Percentiles rank a stretch among this genome's conserved stretches.
These are phyloP conservation scores for Hypoxylon crocopeplum DNA, from an alignment of 495 filamentous ascomycete genomes.

Conservation along the genomic window DNA sequence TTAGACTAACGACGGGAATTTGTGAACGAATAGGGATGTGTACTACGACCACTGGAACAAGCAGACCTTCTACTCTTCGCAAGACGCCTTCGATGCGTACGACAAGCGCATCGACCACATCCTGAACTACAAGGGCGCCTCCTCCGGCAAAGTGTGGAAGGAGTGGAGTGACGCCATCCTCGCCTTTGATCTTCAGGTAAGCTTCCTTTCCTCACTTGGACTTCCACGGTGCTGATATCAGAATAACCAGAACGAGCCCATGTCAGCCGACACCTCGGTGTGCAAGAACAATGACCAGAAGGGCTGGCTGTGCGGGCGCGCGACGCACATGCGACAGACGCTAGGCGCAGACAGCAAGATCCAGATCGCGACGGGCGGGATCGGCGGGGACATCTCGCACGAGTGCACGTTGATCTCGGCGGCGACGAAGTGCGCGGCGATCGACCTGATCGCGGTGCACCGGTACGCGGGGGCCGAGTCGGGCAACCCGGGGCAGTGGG, in stretches of 20 bases:
- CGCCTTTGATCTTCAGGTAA: slow-evolving; percentile 45
- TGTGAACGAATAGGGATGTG: slow-evolving; percentile 29
- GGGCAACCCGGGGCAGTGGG: slow-evolving; percentile 26
- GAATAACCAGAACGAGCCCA: slow-evolving; percentile 51
- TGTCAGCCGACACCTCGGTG: slow-evolving; percentile 31
- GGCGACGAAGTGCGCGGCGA: slow-evolving; percentile 28
- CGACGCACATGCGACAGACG: slow-evolving; percentile 28
- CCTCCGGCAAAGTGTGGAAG: slow-evolving; percentile 44
- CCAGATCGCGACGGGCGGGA: slow-evolving; percentile 38
- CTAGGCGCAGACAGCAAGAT: slow-evolving; percentile 31
- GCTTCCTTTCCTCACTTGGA: no score
- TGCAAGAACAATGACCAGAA: slow-evolving; percentile 35
- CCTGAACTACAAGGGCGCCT: slow-evolving; percentile 41
- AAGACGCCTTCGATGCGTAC: slow-evolving; percentile 39
- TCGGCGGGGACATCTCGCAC: slow-evolving; percentile 39
- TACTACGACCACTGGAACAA: slow-evolving; percentile 41
- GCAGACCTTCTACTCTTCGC: slow-evolving; percentile 40
- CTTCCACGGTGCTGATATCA: no score
- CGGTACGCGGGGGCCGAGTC: slow-evolving; percentile 32
- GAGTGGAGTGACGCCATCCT: slow-evolving; percentile 46
- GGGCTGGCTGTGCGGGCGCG: slow-evolving; percentile 45
- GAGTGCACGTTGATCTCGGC: slow-evolving; percentile 31
- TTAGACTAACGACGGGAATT: no score
- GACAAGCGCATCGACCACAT: slow-evolving; percentile 43
- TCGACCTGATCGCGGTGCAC: slow-evolving; percentile 41